A percentile compares a stretch with the other conserved stretches of the same genome.
Conservation (phyloP, 2,329 filamentous ascomycete species). For the Zalaria obscura region DNA sequence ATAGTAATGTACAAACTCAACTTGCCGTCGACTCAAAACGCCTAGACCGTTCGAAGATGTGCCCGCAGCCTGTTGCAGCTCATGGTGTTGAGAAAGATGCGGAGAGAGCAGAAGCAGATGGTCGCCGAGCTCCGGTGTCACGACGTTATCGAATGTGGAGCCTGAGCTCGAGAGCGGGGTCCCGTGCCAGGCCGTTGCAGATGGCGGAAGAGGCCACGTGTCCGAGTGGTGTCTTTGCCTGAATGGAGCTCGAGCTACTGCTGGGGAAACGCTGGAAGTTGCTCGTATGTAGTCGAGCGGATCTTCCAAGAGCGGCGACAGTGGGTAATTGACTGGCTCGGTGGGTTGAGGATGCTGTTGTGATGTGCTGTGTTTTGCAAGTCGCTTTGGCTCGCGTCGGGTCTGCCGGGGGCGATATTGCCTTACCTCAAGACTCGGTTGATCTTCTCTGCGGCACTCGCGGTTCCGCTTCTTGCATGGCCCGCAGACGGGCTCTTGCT, state of each 20-base stretch:
- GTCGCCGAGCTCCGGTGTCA: background rate
- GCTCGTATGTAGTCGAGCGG: too few relatives aligned
- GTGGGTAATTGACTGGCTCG: too few relatives aligned
- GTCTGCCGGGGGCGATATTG: background rate
- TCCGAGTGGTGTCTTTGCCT: too few relatives aligned
- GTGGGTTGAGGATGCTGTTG: background rate
- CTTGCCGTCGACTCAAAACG: background rate
- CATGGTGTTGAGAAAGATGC: background rate
- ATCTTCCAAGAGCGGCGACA: too few relatives aligned
- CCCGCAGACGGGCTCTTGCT: background rate
- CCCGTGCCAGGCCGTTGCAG: background rate
- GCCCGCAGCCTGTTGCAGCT: background rate
- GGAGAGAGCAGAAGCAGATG: too few relatives aligned
- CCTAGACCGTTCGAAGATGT: too few relatives aligned
- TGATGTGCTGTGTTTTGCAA: background rate
- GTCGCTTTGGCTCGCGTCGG: too few relatives aligned
- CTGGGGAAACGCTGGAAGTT: too few relatives aligned
- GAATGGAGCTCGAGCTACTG: too few relatives aligned
- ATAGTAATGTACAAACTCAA: background rate
- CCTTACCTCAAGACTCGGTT: background rate
- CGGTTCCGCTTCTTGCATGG: background rate
- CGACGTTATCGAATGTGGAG: background rate
- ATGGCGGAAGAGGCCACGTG: too few relatives aligned
- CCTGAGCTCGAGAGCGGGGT: background rate
- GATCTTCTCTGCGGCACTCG: background rate